Conservation (phyloP, 176 grass and related monocot genomes). For the Bolboschoenus planiculmis region DNA sequence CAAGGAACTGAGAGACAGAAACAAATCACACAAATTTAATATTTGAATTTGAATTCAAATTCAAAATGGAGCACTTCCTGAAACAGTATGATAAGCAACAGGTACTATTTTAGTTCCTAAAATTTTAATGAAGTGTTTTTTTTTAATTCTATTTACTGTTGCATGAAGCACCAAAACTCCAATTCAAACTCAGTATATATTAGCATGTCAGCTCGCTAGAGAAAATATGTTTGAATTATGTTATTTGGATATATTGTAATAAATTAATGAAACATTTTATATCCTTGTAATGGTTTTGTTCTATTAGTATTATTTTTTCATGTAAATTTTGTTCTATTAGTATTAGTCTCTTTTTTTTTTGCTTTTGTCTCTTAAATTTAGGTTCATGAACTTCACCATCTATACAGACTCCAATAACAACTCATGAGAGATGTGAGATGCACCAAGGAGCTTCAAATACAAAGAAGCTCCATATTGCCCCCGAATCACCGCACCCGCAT, state of each 20-base stretch:
- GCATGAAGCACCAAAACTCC: not conserved
- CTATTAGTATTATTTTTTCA: not conserved
- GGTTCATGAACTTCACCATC: conserved; percentile 55
- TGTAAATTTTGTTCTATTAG: not conserved
- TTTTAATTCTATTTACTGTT: not conserved
- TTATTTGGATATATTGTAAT: not conserved
- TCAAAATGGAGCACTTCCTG: conserved; percentile 38
- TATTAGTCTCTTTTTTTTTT: not conserved
- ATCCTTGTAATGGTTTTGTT: not conserved
- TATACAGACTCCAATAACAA: conserved; percentile 65
- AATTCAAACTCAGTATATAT: too few relatives aligned
- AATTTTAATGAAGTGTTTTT: not conserved
- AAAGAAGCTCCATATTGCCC: not conserved
- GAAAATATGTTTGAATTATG: not conserved
- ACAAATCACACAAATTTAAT: not conserved
- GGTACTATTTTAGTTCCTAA: conserved; percentile 18
- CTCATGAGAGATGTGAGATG: conserved; percentile 32
- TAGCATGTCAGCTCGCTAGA: not conserved
- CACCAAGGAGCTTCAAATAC: conserved; percentile 10
- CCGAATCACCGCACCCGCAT: conserved; percentile 22
- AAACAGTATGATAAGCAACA: conserved; percentile 52
- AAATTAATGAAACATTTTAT: not conserved
- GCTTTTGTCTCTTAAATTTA: conserved; percentile 2
- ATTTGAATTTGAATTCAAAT: conserved; percentile 6
- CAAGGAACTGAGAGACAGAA: not conserved